Evolutionary conservation across 345 rosid species (phyloP).

Genomic region (Microthlaspi erraticum): DNA sequence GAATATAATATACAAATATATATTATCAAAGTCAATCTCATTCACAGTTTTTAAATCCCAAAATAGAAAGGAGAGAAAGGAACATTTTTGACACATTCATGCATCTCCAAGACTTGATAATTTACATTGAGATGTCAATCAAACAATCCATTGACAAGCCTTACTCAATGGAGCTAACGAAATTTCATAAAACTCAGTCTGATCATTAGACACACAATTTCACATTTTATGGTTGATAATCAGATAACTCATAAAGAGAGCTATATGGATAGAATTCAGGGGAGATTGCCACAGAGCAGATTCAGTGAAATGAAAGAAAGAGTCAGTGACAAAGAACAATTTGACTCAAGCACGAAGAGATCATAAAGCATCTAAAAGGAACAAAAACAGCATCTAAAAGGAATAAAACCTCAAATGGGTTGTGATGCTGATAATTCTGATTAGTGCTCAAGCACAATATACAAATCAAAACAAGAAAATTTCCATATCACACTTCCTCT

Average conservation of each 20-base stretch:
- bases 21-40: slow-evolving; percentile 40
- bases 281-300: slow-evolving; percentile 20
- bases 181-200: neutral
- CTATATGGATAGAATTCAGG: neutral
- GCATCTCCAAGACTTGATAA: neutral
- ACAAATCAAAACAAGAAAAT: slow-evolving; percentile 28
- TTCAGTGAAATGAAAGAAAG: slow-evolving; percentile 27
- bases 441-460: slow-evolving; percentile 46
- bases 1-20: slow-evolving; percentile 24
- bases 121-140: slow-evolving; percentile 13
- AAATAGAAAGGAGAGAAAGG: slow-evolving; percentile 27
- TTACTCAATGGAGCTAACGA: neutral
- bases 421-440: slow-evolving; percentile 4
- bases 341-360: slow-evolving; percentile 43
- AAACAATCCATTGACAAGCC: slow-evolving; percentile 21
- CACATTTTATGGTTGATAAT: neutral
- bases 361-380: slow-evolving; percentile 17
- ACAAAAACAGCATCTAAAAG: neutral
- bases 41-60: slow-evolving; percentile 16
- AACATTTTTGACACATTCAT: slow-evolving; percentile 31
- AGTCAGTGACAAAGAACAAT: slow-evolving; percentile 22
- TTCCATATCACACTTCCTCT: slow-evolving; percentile 9
- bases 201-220: neutral
- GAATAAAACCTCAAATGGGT: slow-evolving; percentile 10
- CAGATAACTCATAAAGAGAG: slow-evolving; percentile 7